phyloP scores from a whole-genome alignment of 495 filamentous ascomycete genomes.

The Monascus purpureus region DNA sequence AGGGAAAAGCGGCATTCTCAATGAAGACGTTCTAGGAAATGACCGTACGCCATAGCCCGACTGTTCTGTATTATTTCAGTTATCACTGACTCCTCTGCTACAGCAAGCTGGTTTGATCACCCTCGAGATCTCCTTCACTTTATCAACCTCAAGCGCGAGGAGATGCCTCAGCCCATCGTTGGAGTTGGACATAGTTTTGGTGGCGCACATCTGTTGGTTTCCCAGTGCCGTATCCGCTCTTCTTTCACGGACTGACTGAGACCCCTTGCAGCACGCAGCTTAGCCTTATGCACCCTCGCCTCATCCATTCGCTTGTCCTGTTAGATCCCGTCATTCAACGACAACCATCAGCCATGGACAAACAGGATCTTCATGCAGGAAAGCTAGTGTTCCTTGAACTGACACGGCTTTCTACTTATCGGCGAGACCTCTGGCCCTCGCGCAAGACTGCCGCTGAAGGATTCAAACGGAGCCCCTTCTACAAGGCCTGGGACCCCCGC shows the following conservation, averaged over 20 bases:
- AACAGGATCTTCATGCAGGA: slow-evolving; percentile 9
- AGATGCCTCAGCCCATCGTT: slow-evolving; percentile 80
- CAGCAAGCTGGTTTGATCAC: slow-evolving; percentile 77
- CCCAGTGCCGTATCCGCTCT: not conserved
- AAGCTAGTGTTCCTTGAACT: slow-evolving; percentile 21
- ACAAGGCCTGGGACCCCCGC: slow-evolving; percentile 59
- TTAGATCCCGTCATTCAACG: slow-evolving; percentile 68
- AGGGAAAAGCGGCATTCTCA: slow-evolving; percentile 60
- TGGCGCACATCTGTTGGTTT: slow-evolving; percentile 45
- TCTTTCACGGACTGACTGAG: slow-evolving; percentile 2
- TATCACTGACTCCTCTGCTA: slow-evolving; percentile 7
- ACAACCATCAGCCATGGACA: slow-evolving; percentile 28
- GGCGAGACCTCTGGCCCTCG: slow-evolving; percentile 60
- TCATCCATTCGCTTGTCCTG: slow-evolving; percentile 62
- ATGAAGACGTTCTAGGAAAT: slow-evolving; percentile 60
- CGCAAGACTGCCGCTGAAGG: slow-evolving; percentile 43
- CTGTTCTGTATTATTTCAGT: not conserved
- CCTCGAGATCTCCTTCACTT: slow-evolving; percentile 76
- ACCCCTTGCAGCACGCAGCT: slow-evolving; percentile 28
- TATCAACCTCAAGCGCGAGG: slow-evolving; percentile 65
- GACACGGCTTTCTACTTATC: slow-evolving; percentile 42
- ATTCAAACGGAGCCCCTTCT: slow-evolving; percentile 51
- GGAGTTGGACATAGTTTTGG: slow-evolving; percentile 89
- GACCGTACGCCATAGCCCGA: slow-evolving; percentile 43
- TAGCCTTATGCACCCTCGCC: slow-evolving; percentile 66